phyloP scores from a whole-genome alignment of 129 eudicot genomes.

The Erigeron canadensis region DNA sequence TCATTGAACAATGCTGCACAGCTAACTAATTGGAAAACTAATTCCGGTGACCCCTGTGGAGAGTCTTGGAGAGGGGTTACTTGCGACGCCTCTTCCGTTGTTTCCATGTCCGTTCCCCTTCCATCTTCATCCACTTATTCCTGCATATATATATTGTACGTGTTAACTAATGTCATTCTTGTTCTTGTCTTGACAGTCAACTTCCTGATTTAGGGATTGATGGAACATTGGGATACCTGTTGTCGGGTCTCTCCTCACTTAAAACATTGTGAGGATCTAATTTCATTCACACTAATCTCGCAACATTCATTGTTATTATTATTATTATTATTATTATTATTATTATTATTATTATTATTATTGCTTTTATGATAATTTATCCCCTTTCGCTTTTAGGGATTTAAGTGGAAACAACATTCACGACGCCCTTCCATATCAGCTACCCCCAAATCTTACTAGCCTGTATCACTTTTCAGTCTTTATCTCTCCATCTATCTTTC shows the following conservation, averaged over 20 bases:
- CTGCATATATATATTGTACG: background rate
- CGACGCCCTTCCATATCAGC: conserved; percentile 78
- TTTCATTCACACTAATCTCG: background rate
- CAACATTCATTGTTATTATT: too few species aligned
- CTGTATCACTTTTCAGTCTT: conserved; percentile 43
- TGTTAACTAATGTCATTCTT: conserved; percentile 25
- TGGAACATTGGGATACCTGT: conserved; percentile 90
- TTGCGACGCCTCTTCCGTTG: conserved; percentile 77
- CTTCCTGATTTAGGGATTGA: conserved; percentile 71
- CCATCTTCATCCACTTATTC: background rate
- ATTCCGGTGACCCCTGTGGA: conserved; percentile 88
- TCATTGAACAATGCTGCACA: conserved; percentile 75
- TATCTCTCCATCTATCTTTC: conserved; percentile 2
- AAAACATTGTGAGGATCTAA: conserved; percentile 64
- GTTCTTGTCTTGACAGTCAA: conserved; percentile 54
- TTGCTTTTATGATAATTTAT: background rate
- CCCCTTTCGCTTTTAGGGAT: conserved; percentile 47
- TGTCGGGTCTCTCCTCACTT: conserved; percentile 56
- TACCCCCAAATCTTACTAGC: conserved; percentile 91
- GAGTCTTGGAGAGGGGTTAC: conserved; percentile 94
- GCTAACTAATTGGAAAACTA: conserved; percentile 75
- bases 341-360: too few species aligned
- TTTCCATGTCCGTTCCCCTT: conserved; percentile 48
- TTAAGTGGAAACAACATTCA: conserved; percentile 84
- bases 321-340: too few species aligned